phyloP scores from a whole-genome alignment of 1,284 basidiomycete species.

The Pseudomicrostroma phylloplanum region DNA sequence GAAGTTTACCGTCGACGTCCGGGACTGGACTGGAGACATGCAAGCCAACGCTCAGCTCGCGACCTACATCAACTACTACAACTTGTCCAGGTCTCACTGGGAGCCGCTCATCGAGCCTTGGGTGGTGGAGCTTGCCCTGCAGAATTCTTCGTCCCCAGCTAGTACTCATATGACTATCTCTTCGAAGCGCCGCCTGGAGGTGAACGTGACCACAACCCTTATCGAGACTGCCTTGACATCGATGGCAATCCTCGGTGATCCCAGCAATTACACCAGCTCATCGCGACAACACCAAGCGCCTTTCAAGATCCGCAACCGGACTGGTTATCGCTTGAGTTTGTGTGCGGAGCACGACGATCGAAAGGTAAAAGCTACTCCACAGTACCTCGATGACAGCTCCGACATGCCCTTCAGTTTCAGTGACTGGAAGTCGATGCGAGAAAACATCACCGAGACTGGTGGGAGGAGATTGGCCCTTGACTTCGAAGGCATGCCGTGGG shows the following conservation, averaged over 20 bases:
- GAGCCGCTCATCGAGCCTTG: slow-evolving; percentile 99
- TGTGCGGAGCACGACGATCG: slow-evolving; percentile 57
- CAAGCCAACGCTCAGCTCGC: slow-evolving; percentile 48
- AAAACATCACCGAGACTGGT: slow-evolving; percentile 52
- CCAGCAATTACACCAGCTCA: slow-evolving; percentile 49
- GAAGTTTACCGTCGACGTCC: slow-evolving; percentile 73
- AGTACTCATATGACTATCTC: slow-evolving; percentile 63
- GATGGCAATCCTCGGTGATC: slow-evolving; percentile 64
- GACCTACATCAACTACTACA: slow-evolving; percentile 92
- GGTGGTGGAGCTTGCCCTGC: slow-evolving; percentile 65
- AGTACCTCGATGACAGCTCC: slow-evolving; percentile 62
- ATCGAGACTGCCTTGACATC: slow-evolving; percentile 77
- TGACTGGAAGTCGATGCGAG: slow-evolving; percentile 88
- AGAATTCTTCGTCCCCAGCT: slow-evolving; percentile 51
- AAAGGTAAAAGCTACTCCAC: slow-evolving; percentile 44
- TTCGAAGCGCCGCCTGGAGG: slow-evolving; percentile 76
- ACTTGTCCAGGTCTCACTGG: slow-evolving; percentile 95
- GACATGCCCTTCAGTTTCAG: slow-evolving; percentile 93
- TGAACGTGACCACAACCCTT: slow-evolving; percentile 88
- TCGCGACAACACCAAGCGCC: slow-evolving; percentile 69
- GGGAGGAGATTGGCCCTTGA: slow-evolving; percentile 53
- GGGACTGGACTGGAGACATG: slow-evolving; percentile 92
- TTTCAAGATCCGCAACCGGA: slow-evolving; percentile 84
- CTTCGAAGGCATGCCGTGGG: slow-evolving; percentile 83
- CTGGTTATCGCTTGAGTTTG: slow-evolving; percentile 61